Evolutionary conservation across 257 asterid species (phyloP).

Genomic region (Solanum bulbocastanum): DNA sequence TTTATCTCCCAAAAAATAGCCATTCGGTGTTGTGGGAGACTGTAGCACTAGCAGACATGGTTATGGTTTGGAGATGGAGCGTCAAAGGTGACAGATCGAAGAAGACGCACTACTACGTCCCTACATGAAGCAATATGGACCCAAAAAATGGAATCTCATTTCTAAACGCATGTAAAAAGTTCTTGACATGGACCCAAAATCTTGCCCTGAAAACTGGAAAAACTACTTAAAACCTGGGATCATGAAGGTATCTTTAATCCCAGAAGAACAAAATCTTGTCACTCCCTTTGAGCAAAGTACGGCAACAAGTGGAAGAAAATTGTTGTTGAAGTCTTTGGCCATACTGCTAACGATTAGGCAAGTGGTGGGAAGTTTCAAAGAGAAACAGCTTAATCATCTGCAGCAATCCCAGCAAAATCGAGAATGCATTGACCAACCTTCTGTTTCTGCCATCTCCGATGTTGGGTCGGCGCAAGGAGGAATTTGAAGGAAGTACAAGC

Average conservation of each 20-base stretch:
- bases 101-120: conserved; percentile 77
- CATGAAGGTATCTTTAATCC: conserved; percentile 59
- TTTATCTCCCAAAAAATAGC: not conserved
- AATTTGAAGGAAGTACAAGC: conserved; percentile 65
- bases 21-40: not conserved
- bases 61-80: conserved; percentile 42
- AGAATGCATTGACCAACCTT: conserved; percentile 12
- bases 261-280: conserved; percentile 63
- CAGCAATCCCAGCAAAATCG: conserved; percentile 22
- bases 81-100: conserved; percentile 87
- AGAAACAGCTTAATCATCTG: conserved; percentile 61
- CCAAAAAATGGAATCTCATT: conserved; percentile 72
- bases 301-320: conserved; percentile 81
- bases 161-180: conserved; percentile 52
- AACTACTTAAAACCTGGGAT: conserved; percentile 74
- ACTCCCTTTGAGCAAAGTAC: conserved; percentile 59
- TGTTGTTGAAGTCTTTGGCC: conserved; percentile 74
- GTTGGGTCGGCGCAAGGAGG: conserved; percentile 42
- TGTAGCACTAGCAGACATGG: not conserved
- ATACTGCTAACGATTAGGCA: conserved; percentile 78
- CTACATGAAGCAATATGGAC: conserved; percentile 77
- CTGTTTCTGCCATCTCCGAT: conserved; percentile 10
- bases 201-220: conserved; percentile 73
- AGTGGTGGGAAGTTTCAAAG: conserved; percentile 96
- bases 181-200: conserved; percentile 71